Evolutionary conservation across 352 stramenopile species (phyloP).

Genomic region (Phytophthora colocasiae): DNA sequence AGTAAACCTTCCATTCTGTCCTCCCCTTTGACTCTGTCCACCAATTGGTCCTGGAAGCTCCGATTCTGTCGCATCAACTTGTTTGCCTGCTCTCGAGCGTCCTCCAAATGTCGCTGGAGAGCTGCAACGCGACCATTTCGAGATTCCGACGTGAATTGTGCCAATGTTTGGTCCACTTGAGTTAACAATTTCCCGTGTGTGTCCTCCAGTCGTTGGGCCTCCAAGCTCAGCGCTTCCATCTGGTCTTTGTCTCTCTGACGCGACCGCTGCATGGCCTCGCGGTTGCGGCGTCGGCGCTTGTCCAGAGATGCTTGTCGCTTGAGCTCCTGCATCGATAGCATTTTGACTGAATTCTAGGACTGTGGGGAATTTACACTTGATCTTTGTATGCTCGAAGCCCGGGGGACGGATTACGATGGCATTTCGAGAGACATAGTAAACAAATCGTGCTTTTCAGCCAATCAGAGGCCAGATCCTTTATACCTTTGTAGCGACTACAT

Average conservation of each 20-base stretch:
- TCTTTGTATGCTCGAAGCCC: background rate
- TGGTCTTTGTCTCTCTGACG: conserved; percentile 59
- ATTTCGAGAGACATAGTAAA: too few relatives aligned
- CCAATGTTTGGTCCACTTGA: conserved; percentile 46
- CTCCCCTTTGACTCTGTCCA: conserved; percentile 55
- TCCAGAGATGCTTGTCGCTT: conserved; percentile 49
- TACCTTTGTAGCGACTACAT: too few relatives aligned
- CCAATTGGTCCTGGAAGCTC: conserved; percentile 53
- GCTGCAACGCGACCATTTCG: conserved; percentile 19
- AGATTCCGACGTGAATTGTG: conserved; percentile 7
- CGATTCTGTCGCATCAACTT: conserved; percentile 55
- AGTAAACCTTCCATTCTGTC: conserved; percentile 67
- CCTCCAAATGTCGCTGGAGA: conserved; percentile 44
- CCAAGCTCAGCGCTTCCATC: conserved; percentile 51
- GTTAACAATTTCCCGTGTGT: conserved; percentile 46
- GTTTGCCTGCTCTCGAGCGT: conserved; percentile 39
- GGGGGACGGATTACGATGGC: background rate
- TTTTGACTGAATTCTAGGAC: background rate
- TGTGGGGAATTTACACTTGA: background rate
- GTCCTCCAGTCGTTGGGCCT: conserved; percentile 41
- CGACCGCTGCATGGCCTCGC: conserved; percentile 67
- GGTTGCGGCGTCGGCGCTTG: conserved; percentile 58
- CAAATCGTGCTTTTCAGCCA: too few relatives aligned
- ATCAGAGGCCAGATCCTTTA: too few relatives aligned
- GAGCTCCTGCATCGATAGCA: conserved; percentile 18